Base-by-base conservation (phyloP, 2,329 filamentous ascomycete species). In the Ophiostoma sp. region DNA sequence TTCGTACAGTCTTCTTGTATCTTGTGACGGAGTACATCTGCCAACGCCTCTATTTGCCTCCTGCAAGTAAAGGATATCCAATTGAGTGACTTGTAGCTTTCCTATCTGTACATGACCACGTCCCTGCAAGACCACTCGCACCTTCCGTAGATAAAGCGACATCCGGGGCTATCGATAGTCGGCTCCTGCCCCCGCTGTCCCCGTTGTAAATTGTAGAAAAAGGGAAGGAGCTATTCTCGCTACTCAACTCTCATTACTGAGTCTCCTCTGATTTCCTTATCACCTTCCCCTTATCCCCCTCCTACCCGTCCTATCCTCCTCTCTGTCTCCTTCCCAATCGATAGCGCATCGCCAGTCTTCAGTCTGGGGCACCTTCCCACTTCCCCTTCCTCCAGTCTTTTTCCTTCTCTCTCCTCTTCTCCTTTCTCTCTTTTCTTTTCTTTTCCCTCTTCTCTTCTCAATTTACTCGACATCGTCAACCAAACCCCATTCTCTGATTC, bases 341-440 rank as follows among this genome's bases (percentile, higher is more conserved):
- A 66, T 66, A 66, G 63, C 39, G 42, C 59, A 64, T 64, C 59
- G n/a, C 33, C 59, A 64, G 33, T 64, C 59, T 64, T 6, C 33
- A 64, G 19, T 64, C 59, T 64, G 59, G 59, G 59, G 59, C 33
- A 25, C 59, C 33, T 42, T 64, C 59, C 33, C 55, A 17, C 59
- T 48, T 19, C 8, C 12, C 39, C 25, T 12, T 25, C 8, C 66
- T 39, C 36, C 31, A 64, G 19, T 42, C 50, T 28, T 25, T 55
- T 22, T 3, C 8, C 19, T n/a, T 22, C 6, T 28, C 33, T 42
- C 17, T 42, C 9, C 61, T 64, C 36, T 42, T 64, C 31, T 39
- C 59, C n/a, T 39, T 7, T 42, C 36, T 69, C 36, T 25, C 61
- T 59, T 22, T 59, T 31, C 9, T 69, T 12, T 48, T 61, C 36